phyloP scores from a whole-genome alignment of 805 yeast genomes.

The Metschnikowia corniflorae region DNA sequence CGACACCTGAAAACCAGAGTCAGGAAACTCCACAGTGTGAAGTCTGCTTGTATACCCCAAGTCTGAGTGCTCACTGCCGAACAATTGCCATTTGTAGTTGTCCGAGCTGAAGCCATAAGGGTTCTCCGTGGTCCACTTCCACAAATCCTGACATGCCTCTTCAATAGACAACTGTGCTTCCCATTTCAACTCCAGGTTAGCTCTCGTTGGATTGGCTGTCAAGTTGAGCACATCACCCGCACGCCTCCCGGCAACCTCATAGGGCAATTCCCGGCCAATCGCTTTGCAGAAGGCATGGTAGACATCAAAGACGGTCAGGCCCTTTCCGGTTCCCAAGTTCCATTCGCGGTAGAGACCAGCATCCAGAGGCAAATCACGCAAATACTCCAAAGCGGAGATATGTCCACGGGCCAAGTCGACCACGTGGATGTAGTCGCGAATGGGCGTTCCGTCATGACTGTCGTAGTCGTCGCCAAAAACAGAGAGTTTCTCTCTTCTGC shows the following conservation, averaged over 20 bases:
- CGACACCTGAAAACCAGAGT: conserved; percentile 35
- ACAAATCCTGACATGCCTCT: conserved; percentile 66
- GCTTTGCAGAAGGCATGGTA: conserved; percentile 61
- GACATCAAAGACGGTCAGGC: conserved; percentile 75
- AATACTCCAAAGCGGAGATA: conserved; percentile 61
- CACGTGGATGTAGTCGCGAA: conserved; percentile 78
- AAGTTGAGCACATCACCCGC: conserved; percentile 74
- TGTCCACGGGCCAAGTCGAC: conserved; percentile 79
- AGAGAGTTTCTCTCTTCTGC: conserved; percentile 60
- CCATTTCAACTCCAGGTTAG: conserved; percentile 67
- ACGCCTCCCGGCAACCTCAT: conserved; percentile 62
- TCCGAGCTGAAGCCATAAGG: conserved; percentile 54
- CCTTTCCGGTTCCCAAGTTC: conserved; percentile 81
- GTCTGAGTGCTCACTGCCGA: conserved; percentile 15
- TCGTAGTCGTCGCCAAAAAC: conserved; percentile 72
- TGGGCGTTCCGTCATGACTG: conserved; percentile 75
- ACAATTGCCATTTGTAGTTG: conserved; percentile 32
- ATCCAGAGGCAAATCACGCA: conserved; percentile 28
- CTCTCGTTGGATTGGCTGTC: conserved; percentile 68
- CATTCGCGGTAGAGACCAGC: conserved; percentile 66
- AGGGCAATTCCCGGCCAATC: conserved; percentile 61
- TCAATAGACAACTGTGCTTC: conserved; percentile 50
- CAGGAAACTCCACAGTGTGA: conserved; percentile 29
- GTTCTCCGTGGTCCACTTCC: conserved; percentile 73
- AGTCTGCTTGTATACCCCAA: conserved; percentile 29